Base-by-base conservation (phyloP, 306 rosid genomes). In the Cucurbita argyrosperma region DNA sequence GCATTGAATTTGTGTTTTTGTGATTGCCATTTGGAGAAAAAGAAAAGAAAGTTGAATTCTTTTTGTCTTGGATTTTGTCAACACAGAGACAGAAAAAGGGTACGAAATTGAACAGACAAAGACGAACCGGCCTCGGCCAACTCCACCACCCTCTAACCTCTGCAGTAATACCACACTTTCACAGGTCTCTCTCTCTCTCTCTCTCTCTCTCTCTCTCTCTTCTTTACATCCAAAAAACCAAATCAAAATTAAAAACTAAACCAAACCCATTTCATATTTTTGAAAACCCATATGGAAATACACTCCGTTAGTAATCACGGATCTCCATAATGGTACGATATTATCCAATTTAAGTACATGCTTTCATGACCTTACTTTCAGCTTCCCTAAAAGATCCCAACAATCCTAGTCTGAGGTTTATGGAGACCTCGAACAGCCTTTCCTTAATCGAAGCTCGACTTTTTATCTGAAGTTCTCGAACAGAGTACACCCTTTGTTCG, bases 61-160 rank as follows among this genome's bases (percentile, higher is more conserved):
- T 84, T 85, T 78, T 85, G 87, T 85, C 66, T 83, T 92, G 78
- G 82, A 76, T 90, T 76, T 84, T 84, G 89, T 87, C 83, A 14
- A 80, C 83, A 86, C 83, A 74, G 88, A 87, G 88, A 81, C 90
- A 88, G 80, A 58, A 40, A 40, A 51, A 38, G 12, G 14, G 78
- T 85, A 75, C 83, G 92, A 88, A 81, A 87, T 81, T 77, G 87
- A 88, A 87, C 81, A 86, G 82, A 85, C 86, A 80, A 89, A 90
- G 84, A 87, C 38, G 53, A 66, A 86, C 26, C 40, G 69, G 64
- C 6, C 6, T 4, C 10, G 35, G 6, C 12, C 66, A 14, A 15
- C 43, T 26, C 30, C 18, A 35, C 14, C 83, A 82, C 84, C 88
- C 84, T 79, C 90, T 76, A 76, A 84, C 74, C 86, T 84, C 84